Evolutionary conservation across 805 yeast genomes (phyloP), one percentile per base, ranked within the genome.

Genomic region (Saccharomycopsis capsularis): DNA sequence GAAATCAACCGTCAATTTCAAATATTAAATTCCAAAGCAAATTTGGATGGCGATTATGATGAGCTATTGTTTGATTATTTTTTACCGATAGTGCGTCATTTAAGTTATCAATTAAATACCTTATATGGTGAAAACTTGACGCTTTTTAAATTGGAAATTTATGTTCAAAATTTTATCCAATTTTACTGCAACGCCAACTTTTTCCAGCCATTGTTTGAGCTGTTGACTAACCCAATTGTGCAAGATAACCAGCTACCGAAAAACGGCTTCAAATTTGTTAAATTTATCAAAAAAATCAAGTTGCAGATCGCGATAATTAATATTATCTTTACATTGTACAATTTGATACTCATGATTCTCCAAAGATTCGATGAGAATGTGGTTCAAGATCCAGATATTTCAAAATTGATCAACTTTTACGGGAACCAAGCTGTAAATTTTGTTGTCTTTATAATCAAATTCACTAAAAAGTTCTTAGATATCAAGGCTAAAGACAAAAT

Each of bases 181-280:
- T 37, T 48, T 24, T 51, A 42, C 21, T 39, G 42, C 13, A 45
- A 51, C 32, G 21, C 25, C 15, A 41, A 29, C 5, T 41, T 53
- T n/a, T 53, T 52, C 29, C 24, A 23, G 4, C 55, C 51, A 9
- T 37, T 52, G 24, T 50, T 37, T 24, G 51, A 49, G 30, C 27
- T 40, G 9, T 35, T 52, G 16, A 18, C 53, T 19, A 50, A 50
- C 38, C 55, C 55, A 7, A 40, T 52, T 39, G 49, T 47, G 16
- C 54, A 50, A 24, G 49, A 44, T 23, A 50, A 46, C 25, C 53
- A 50, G 38, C 21, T 53, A 3, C 54, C 54, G 4, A 46, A 50
- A 23, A 50, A 53, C 24, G 43, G 37, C 21, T 29, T 25, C 15
- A 50, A 50, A 22, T 53, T 50, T 21, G 24, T 46, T 24, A 37